A percentile compares a stretch with the other conserved stretches of the same genome.
Conservation (phyloP, 441 rosid genomes). For the Gossypium schwendimanii region DNA sequence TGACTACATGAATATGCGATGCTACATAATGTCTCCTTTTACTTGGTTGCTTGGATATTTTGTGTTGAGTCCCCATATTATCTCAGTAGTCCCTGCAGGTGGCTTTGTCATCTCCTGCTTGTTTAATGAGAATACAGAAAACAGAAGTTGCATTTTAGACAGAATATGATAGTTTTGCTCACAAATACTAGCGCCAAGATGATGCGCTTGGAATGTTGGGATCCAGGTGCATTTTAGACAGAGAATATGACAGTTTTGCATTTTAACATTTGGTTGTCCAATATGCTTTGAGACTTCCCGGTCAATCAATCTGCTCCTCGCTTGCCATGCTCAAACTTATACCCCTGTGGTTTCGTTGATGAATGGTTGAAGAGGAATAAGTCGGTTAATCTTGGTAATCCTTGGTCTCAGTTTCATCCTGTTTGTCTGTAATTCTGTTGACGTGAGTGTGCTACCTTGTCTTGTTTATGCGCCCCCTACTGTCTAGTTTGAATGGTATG, state of each 20-base stretch:
- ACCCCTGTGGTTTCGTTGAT: not conserved
- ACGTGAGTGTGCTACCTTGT: not conserved
- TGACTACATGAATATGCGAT: conserved; percentile 27
- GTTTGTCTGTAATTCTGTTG: not conserved
- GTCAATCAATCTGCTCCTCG: not conserved
- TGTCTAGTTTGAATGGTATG: not conserved
- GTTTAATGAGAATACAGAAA: not conserved
- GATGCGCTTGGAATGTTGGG: not conserved
- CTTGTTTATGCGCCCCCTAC: not conserved
- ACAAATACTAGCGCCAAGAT: not conserved
- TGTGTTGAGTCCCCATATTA: not conserved
- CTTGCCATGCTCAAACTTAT: not conserved
- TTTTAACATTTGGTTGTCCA: not conserved
- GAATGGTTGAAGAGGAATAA: not conserved
- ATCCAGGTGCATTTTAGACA: not conserved
- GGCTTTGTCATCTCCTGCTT: not conserved
- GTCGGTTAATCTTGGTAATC: not conserved
- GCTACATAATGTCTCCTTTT: not conserved
- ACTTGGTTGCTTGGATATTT: not conserved
- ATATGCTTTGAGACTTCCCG: not conserved
- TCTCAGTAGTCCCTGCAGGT: not conserved
- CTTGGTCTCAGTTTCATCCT: not conserved
- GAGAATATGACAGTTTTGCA: not conserved
- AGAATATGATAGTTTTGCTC: not conserved
- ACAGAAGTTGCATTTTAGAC: conserved; percentile 3